Evolutionary conservation across 805 yeast genomes (phyloP).

Genomic region (Wickerhamomyces bovis): DNA sequence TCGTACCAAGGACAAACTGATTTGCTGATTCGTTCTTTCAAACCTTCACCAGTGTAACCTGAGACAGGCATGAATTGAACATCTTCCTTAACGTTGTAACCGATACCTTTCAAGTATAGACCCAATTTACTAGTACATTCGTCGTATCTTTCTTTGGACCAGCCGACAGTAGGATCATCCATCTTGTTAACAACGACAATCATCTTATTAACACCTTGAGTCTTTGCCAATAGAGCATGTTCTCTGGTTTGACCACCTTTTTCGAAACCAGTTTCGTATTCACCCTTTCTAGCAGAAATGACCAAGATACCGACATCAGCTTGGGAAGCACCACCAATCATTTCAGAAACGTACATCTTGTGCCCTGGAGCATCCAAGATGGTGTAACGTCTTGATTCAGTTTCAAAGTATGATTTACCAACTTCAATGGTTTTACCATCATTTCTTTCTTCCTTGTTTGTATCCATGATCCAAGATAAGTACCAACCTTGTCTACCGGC

Average conservation of each 20-base stretch:
- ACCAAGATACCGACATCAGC: constrained; percentile 98
- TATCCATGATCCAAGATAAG: constrained; percentile 98
- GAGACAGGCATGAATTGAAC: constrained; percentile 94
- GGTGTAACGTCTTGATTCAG: constrained; percentile 96
- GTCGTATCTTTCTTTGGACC: constrained; percentile 95
- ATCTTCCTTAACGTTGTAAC: constrained; percentile 80
- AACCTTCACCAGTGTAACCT: constrained; percentile 95
- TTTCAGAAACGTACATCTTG: constrained; percentile 96
- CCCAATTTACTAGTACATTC: constrained; percentile 88
- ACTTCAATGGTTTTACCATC: constrained; percentile 99
- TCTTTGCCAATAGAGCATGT: constrained; percentile 95
- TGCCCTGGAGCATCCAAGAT: constrained; percentile 99
- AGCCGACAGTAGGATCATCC: constrained; percentile 95
- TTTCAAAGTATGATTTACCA: constrained; percentile 96
- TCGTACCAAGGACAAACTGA: constrained; percentile 85
- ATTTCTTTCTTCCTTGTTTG: constrained; percentile 96
- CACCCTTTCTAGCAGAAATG: constrained; percentile 98
- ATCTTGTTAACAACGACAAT: constrained; percentile 94
- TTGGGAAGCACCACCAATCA: constrained; percentile 99
- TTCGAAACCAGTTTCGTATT: constrained; percentile 98
- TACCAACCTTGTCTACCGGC: constrained; percentile 99
- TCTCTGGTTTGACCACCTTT: constrained; percentile 99
- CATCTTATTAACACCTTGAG: constrained; percentile 94
- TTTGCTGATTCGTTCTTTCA: constrained; percentile 75
- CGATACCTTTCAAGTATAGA: constrained; percentile 76